phyloP scores from a whole-genome alignment of 2,329 filamentous ascomycete genomes.

The Mollisia scopiformis region DNA sequence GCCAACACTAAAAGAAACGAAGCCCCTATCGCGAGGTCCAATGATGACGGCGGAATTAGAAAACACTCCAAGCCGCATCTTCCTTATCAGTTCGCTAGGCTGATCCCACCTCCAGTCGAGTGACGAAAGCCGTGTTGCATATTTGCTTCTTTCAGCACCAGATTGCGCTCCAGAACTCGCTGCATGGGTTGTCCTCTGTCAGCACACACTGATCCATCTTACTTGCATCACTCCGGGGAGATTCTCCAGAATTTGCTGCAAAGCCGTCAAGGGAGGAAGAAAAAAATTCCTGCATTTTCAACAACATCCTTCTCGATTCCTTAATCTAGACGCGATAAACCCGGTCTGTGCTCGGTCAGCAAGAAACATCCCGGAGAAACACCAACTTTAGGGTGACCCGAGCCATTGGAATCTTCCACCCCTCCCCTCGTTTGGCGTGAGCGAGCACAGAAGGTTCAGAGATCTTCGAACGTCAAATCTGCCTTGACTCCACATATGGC shows the following conservation, averaged over 20 bases:
- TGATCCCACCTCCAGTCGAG: conserved; percentile 9
- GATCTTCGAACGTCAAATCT: neutral
- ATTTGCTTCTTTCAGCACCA: conserved; percentile 9
- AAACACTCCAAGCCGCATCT: neutral
- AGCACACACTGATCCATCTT: neutral
- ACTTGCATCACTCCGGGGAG: neutral
- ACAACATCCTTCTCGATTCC: neutral
- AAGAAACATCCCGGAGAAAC: neutral
- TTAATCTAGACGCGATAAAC: neutral
- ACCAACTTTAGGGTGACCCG: neutral
- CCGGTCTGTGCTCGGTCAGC: neutral
- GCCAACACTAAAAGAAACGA: neutral
- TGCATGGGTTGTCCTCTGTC: neutral
- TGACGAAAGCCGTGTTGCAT: too few relatives aligned
- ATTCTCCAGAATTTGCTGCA: conserved; percentile 1
- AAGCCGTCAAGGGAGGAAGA: neutral
- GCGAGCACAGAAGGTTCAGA: neutral
- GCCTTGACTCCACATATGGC: conserved; percentile 22
- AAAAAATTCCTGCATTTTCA: neutral
- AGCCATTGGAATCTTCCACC: neutral
- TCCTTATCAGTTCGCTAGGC: conserved; percentile 14
- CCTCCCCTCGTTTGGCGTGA: neutral
- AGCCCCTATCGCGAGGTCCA: neutral
- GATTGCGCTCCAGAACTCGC: neutral
- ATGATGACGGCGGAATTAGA: conserved; percentile 5